Evolutionary conservation across 1,139 yeast species (phyloP), one percentile per base, ranked within the genome.

Genomic region (Suhomyces bribrorum): DNA sequence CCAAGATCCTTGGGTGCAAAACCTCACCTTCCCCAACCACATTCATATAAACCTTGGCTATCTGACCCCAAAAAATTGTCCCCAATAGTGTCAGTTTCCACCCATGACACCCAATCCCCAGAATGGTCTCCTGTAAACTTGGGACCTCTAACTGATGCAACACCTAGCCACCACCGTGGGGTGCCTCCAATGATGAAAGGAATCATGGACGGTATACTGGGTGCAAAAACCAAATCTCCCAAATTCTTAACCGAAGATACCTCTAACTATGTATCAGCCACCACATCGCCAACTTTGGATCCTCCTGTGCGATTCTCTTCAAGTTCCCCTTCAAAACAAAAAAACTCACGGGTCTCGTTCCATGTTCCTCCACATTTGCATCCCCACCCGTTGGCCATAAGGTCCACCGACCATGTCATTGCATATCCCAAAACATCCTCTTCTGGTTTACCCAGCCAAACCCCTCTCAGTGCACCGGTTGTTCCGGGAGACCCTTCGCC

Each of bases 401-500:
- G 32, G 5, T 18, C 38, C 13, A 20, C 29, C 11, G 24, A 28
- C 30, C 25, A 38, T 22, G 28, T 36, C 29, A 26, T 31, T 15
- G 37, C 38, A 35, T 31, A 20, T 25, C 34, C 39, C 5, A 36
- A 31, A 31, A 14, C 12, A 7, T 16, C 22, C 9, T n/a, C 31
- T 5, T 8, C 23, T 8, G 12, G 5, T 3, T n/a, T 14, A 12
- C 32, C 34, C 9, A 13, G 14, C 9, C 13, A 20, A 31, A 14
- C 12, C 3, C 33, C 26, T 13, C 17, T 16, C 2, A 32, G 14
- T 13, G 23, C 9, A 13, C 12, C 7, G 14, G 28, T 26, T 3
- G 14, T 16, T 24, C 29, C 7, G 3, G 14, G 12, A 22, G 34
- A 31, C 12, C 35, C 36, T 4, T 39, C 45, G 15, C 46, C 43